Evolutionary conservation across 2,329 filamentous ascomycete species (phyloP).

Genomic region (Colletotrichum filicis): DNA sequence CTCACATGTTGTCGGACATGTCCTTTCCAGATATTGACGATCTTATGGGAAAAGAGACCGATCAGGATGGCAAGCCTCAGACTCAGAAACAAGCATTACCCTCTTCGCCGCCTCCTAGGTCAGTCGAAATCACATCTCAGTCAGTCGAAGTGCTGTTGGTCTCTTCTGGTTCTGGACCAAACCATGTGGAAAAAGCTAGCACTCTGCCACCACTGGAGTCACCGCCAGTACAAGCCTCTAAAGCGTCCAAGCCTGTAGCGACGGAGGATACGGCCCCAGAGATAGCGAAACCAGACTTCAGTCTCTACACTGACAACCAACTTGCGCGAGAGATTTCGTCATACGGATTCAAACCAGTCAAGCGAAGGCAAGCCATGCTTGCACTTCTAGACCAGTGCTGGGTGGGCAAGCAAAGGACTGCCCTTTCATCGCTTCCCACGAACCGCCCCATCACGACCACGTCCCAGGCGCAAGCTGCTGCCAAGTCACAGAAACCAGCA

Average conservation of each 20-base stretch:
- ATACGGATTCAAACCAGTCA: conserved; percentile 80
- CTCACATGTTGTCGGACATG: conserved; percentile 13
- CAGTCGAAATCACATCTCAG: neutral
- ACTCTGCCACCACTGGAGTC: neutral
- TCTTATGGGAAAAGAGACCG: conserved; percentile 1
- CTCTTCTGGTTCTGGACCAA: neutral
- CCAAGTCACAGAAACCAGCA: conserved; percentile 29
- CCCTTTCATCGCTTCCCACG: conserved; percentile 39
- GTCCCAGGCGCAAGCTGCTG: neutral
- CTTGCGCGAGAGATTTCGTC: conserved; percentile 69
- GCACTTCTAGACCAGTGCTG: conserved; percentile 77
- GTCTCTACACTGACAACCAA: conserved; percentile 70
- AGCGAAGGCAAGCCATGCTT: conserved; percentile 76
- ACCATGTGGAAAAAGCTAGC: neutral
- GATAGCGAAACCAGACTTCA: conserved; percentile 63
- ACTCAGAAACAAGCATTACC: neutral
- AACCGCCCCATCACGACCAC: conserved; percentile 23
- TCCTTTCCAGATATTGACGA: conserved; percentile 33
- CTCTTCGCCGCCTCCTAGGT: neutral
- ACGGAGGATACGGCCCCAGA: neutral
- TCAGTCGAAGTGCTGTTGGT: neutral
- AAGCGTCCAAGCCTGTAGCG: neutral
- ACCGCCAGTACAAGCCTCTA: neutral
- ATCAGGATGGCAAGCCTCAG: neutral
- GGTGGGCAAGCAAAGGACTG: conserved; percentile 61